These are phyloP conservation scores for Candida neerlandica DNA, from an alignment of 1,139 yeast species.

Conservation along the genomic window DNA sequence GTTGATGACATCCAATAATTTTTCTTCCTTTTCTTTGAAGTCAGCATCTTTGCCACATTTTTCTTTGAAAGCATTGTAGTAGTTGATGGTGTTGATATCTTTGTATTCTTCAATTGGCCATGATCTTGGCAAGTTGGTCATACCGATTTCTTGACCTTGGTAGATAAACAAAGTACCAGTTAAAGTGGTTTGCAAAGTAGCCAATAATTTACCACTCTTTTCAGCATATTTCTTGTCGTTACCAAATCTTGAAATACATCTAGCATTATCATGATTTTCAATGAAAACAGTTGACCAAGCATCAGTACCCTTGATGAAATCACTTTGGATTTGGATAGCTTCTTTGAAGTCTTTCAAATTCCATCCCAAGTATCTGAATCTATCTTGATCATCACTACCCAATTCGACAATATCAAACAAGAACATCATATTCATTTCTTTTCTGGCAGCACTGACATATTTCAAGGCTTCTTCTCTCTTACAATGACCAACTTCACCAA, in stretches of 20 bases:
- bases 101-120: conserved; percentile 55
- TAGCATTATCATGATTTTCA: conserved; percentile 64
- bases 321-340: conserved; percentile 37
- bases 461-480: conserved; percentile 44
- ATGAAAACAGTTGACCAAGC: conserved; percentile 63
- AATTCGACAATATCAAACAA: conserved; percentile 49
- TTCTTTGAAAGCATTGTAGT: conserved; percentile 38
- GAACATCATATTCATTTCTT: conserved; percentile 56
- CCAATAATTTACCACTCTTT: conserved; percentile 50
- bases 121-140: conserved; percentile 47
- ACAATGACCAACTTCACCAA: conserved; percentile 55
- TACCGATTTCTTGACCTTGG: conserved; percentile 65
- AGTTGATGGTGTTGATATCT: conserved; percentile 52
- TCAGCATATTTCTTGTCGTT: conserved; percentile 36
- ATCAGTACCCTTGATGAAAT: conserved; percentile 49
- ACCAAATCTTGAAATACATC: conserved; percentile 55
- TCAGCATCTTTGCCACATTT: conserved; percentile 32
- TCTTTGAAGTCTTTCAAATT: conserved; percentile 44
- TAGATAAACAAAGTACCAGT: conserved; percentile 60
- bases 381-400: conserved; percentile 38
- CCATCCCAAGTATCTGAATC: conserved; percentile 38
- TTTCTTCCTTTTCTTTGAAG: conserved; percentile 27
- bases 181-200: conserved; percentile 47
- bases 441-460: conserved; percentile 50
- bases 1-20: conserved; percentile 35